A percentile compares a stretch with the other conserved stretches of the same genome.
These are phyloP conservation scores for Coemansia erecta DNA, from an alignment of 192 early-diverging fungal genomes.

Conservation along the genomic window DNA sequence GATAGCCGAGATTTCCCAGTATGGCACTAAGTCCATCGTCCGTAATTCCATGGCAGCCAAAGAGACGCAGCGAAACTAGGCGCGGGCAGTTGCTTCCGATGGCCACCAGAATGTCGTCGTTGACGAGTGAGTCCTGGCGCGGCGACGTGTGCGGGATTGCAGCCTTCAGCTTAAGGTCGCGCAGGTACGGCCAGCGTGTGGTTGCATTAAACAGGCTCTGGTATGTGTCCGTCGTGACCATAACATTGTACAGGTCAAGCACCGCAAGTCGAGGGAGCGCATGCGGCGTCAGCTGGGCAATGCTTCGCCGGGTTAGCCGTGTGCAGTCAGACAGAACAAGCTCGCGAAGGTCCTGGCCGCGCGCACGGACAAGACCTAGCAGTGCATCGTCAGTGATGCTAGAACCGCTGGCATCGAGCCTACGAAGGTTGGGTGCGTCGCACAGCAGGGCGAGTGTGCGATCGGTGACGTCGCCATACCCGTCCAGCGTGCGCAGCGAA, in stretches of 20 bases:
- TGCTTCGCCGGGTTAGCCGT: constrained; percentile 37
- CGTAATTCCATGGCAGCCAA: constrained; percentile 51
- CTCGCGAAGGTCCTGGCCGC: constrained; percentile 27
- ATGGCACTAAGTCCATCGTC: constrained; percentile 50
- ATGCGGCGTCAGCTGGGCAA: constrained; percentile 34
- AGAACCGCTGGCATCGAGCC: constrained; percentile 43
- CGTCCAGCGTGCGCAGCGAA: constrained; percentile 26
- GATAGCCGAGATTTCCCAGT: constrained; percentile 42
- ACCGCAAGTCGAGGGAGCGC: constrained; percentile 26
- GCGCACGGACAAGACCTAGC: constrained; percentile 20
- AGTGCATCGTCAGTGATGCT: constrained; percentile 41
- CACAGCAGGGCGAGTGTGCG: constrained; percentile 25
- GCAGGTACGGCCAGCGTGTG: constrained; percentile 43
- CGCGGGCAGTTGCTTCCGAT: constrained; percentile 48
- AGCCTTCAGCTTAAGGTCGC: constrained; percentile 45
- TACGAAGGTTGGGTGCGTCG: constrained; percentile 21
- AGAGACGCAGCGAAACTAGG: constrained; percentile 42
- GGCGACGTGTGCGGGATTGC: constrained; percentile 38
- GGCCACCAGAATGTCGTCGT: constrained; percentile 49
- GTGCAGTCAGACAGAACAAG: constrained; percentile 46
- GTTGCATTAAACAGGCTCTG: constrained; percentile 40
- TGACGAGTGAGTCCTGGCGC: constrained; percentile 45
- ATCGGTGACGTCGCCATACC: constrained; percentile 37
- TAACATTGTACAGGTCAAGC: constrained; percentile 47
- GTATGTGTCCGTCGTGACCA: constrained; percentile 49